Percentiles rank a stretch among this genome's conserved stretches.
phyloP scores from a whole-genome alignment of 768 basidiomycete species.

The Boletus rubropictus region DNA sequence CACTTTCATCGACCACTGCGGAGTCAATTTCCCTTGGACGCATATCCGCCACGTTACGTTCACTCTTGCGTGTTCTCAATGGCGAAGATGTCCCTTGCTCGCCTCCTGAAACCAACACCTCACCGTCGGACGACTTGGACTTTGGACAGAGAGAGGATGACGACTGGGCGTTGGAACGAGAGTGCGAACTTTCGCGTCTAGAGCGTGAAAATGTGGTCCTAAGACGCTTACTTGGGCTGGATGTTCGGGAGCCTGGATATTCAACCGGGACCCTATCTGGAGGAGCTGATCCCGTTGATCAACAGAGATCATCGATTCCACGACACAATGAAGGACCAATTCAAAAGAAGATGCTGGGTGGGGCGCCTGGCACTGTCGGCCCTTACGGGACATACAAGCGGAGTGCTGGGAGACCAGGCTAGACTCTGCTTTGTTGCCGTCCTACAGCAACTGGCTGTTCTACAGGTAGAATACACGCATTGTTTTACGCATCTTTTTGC shows the following conservation, averaged over 20 bases:
- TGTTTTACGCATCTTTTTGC: too few relatives aligned
- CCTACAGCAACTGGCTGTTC: too few relatives aligned
- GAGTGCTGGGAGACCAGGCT: conserved; percentile 17
- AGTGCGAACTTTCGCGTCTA: conserved; percentile 82
- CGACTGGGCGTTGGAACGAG: conserved; percentile 81
- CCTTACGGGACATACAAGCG: conserved; percentile 43
- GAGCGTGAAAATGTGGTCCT: conserved; percentile 85
- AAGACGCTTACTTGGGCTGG: conserved; percentile 60
- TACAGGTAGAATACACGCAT: too few relatives aligned
- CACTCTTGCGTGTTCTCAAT: conserved; percentile 59
- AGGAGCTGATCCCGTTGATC: conserved; percentile 9
- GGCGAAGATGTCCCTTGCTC: conserved; percentile 50
- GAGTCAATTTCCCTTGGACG: conserved; percentile 65
- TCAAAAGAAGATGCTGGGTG: conserved; percentile 29
- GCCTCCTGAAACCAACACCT: conserved; percentile 3
- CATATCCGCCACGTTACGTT: conserved; percentile 63
- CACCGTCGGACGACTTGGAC: conserved; percentile 8
- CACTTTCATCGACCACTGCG: conserved; percentile 57
- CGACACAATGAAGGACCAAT: conserved; percentile 11
- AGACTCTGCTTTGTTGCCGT: neutral
- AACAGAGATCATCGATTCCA: conserved; percentile 9
- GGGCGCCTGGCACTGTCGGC: conserved; percentile 34
- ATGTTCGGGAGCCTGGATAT: conserved; percentile 23
- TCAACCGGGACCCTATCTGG: neutral
- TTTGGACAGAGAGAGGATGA: conserved; percentile 40